Percentiles rank a stretch among this genome's conserved stretches.
These are phyloP conservation scores for Deinandra increscens DNA, from an alignment of 129 eudicot species.

Conservation along the genomic window DNA sequence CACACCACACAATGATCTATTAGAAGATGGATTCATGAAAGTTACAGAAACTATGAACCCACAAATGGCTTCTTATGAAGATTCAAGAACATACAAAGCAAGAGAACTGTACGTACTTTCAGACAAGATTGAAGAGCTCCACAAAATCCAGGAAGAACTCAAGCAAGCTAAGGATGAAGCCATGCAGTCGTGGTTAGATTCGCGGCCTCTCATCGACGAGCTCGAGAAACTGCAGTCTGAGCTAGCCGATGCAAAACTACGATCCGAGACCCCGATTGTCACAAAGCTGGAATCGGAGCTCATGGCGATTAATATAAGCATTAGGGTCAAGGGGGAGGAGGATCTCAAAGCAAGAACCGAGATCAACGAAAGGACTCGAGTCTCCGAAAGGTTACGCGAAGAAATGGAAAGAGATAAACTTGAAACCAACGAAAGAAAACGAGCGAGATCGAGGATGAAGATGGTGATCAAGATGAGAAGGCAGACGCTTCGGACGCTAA, in stretches of 20 bases:
- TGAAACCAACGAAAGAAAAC: slow-evolving; percentile 33
- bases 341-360: slow-evolving; percentile 31
- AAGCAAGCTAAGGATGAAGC: slow-evolving; percentile 58
- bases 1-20: neutral
- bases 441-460: slow-evolving; percentile 41
- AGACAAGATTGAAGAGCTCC: slow-evolving; percentile 46
- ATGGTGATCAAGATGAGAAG: slow-evolving; percentile 40
- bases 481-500: slow-evolving; percentile 49
- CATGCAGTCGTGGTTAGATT: slow-evolving; percentile 56
- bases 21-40: slow-evolving; percentile 1
- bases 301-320: slow-evolving; percentile 31
- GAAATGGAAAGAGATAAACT: slow-evolving; percentile 48
- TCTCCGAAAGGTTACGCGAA: slow-evolving; percentile 32
- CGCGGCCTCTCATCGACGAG: slow-evolving; percentile 54
- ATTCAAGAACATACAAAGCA: slow-evolving; percentile 29
- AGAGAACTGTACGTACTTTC: slow-evolving; percentile 31
- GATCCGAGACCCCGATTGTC: slow-evolving; percentile 19
- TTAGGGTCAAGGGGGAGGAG: slow-evolving; percentile 47
- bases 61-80: slow-evolving; percentile 30
- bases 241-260: slow-evolving; percentile 33
- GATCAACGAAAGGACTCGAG: slow-evolving; percentile 40
- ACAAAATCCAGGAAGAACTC: slow-evolving; percentile 48
- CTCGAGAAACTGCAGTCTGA: slow-evolving; percentile 48
- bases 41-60: slow-evolving; percentile 18
- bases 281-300: slow-evolving; percentile 53